phyloP scores from a whole-genome alignment of 805 yeast genomes.

The Sungouiozyma intestinalis region DNA sequence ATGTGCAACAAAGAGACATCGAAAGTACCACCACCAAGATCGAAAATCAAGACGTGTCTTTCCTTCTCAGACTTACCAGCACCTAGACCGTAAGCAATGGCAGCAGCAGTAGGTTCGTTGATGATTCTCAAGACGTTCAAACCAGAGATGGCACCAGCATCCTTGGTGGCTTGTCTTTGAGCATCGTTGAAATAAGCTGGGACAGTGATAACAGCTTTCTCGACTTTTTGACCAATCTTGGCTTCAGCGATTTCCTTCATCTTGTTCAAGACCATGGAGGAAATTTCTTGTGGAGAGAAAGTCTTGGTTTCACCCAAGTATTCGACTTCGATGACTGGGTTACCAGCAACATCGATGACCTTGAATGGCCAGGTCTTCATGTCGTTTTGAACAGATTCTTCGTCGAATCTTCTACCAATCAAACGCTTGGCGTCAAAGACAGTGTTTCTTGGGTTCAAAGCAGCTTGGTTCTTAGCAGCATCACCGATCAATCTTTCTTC shows the following conservation, averaged over 20 bases:
- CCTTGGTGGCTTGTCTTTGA: conserved; percentile 95
- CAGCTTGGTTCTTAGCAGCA: conserved; percentile 78
- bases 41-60: conserved; percentile 86
- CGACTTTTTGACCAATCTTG: conserved; percentile 72
- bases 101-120: conserved; percentile 94
- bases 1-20: conserved; percentile 91
- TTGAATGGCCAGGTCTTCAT: conserved; percentile 81
- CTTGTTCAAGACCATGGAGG: conserved; percentile 84
- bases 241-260: conserved; percentile 94
- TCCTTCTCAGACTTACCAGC: conserved; percentile 58
- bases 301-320: conserved; percentile 78
- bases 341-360: conserved; percentile 65
- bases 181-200: conserved; percentile 96
- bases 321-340: conserved; percentile 82
- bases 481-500: conserved; percentile 75
- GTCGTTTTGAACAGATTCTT: conserved; percentile 46
- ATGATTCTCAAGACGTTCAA: conserved; percentile 87
- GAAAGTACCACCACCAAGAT: conserved; percentile 98
- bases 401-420: conserved; percentile 59
- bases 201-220: conserved; percentile 89
- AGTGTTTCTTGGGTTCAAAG: conserved; percentile 67
- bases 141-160: conserved; percentile 93
- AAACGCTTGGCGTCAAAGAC: conserved; percentile 79
- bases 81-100: conserved; percentile 81
- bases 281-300: conserved; percentile 90